Percentiles rank a stretch among this genome's conserved stretches.
Conservation (phyloP, 495 filamentous ascomycete species). For the Usnea hakonensis region DNA sequence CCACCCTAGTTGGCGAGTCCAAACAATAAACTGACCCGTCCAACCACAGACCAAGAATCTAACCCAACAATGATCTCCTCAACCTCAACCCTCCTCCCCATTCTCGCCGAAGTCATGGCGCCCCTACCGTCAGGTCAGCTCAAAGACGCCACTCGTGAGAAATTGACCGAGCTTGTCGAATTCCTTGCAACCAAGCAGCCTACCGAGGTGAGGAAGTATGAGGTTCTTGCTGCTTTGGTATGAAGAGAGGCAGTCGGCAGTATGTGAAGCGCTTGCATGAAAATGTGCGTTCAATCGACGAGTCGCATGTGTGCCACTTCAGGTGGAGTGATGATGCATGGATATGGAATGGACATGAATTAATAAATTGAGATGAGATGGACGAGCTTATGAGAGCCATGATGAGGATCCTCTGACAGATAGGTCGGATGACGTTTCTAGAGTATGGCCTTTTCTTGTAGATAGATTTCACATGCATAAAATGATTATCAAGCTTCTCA, state of each 20-base stretch:
- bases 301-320: not conserved
- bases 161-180: constrained; percentile 63
- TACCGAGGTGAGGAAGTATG: constrained; percentile 21
- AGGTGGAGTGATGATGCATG: not conserved
- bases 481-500: not conserved
- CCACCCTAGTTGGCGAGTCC: not conserved
- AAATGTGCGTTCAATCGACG: not conserved
- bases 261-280: not conserved
- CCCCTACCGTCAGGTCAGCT: constrained; percentile 67
- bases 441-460: not conserved
- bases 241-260: not conserved
- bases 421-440: not conserved
- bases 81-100: constrained; percentile 66
- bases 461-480: not conserved
- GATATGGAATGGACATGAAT: not conserved
- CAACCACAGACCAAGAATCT: constrained; percentile 53
- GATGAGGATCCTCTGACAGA: not conserved
- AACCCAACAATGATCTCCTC: constrained; percentile 66
- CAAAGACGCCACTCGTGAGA: constrained; percentile 64
- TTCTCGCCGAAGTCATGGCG: constrained; percentile 73
- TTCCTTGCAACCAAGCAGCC: constrained; percentile 52
- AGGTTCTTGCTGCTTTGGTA: constrained; percentile 19
- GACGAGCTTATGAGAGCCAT: not conserved
- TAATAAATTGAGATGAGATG: not conserved
- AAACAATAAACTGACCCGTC: not conserved